Percentiles rank a stretch among this genome's conserved stretches.
phyloP scores from a whole-genome alignment of 2,329 filamentous ascomycete species.

The Phaeosphaeriaceae sp. region DNA sequence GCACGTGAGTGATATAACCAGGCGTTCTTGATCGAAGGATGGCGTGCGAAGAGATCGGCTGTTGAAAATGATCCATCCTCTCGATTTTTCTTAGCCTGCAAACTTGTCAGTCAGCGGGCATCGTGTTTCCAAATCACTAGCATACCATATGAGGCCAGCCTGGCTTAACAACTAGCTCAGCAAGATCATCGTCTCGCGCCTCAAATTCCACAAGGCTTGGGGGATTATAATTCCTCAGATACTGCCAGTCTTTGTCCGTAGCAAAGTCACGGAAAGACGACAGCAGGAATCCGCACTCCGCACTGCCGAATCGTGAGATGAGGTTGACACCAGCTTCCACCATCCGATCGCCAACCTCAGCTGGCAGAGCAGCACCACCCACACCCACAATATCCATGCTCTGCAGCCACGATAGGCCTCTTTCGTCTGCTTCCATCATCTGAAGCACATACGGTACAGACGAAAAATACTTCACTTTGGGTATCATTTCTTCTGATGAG shows the following conservation, averaged over 20 bases:
- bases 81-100: slow-evolving; percentile 62
- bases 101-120: slow-evolving; percentile 4
- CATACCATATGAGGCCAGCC: slow-evolving; percentile 64
- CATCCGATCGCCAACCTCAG: slow-evolving; percentile 61
- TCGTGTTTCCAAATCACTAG: not conserved
- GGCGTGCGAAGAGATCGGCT: slow-evolving; percentile 66
- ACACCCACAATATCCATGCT: slow-evolving; percentile 68
- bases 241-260: slow-evolving; percentile 67
- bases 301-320: slow-evolving; percentile 69
- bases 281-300: slow-evolving; percentile 71
- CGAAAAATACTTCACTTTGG: slow-evolving; percentile 64
- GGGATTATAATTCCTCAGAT: slow-evolving; percentile 56
- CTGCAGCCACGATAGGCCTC: slow-evolving; percentile 72
- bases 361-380: slow-evolving; percentile 66
- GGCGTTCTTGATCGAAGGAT: slow-evolving; percentile 58
- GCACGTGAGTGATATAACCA: slow-evolving; percentile 69
- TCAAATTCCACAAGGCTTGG: slow-evolving; percentile 57
- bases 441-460: slow-evolving; percentile 83
- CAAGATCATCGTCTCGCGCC: slow-evolving; percentile 48
- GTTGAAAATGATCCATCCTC: slow-evolving; percentile 68
- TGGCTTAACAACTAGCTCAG: slow-evolving; percentile 62
- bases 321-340: slow-evolving; percentile 61
- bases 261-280: slow-evolving; percentile 66
- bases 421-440: slow-evolving; percentile 88
- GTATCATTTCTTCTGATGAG: slow-evolving; percentile 22